Base-by-base conservation (phyloP, 2,329 filamentous ascomycete species). In the Aspergillus fijiensis region DNA sequence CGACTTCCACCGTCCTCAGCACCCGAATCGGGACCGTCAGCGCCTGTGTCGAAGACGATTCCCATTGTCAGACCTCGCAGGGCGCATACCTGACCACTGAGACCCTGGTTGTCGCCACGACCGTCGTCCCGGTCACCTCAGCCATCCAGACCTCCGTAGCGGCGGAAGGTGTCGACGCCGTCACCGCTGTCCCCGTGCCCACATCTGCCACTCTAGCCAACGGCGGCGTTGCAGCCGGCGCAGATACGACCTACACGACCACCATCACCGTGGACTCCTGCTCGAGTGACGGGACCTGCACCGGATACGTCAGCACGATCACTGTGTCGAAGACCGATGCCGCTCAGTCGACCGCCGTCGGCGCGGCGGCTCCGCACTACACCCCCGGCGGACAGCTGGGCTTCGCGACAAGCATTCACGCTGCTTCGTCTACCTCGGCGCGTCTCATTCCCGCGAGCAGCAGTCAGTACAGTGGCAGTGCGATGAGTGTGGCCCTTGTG, bases 281-380 rank as follows among this genome's bases (percentile, higher is more conserved):
- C 52, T 71, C 69, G 19, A 65, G 65, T 47, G 61, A 60, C 23
- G 64, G 62, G 23, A 63, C 61, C 14, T 69, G 57, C 14, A 35
- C 51, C 2, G 14, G 19, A 23, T 65, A 59, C n/a, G 33, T 39
- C 49, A 65, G 21, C 4, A 67, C 67, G 21, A 66, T 53, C 33
- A 65, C 60, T 9, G 71, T 67, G 4, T 55, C 62, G 14, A 59
- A 57, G 51, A 53, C 51, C 2, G 33, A 53, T 2, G 2, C 27
- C 14, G 33, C 21, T 7, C 51, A 45, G 2, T 25, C 51, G 33
- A 53, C 51, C 9, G 21, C 27, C 19, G 5, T 31, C 21, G 10
- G 27, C 4, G 9, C n/a, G n/a, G 19, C 27, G 27, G 27, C 27
- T 29, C 9, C 27, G 27, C 27, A 31, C 5, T 52, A 52, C 19